Evolutionary conservation across 768 basidiomycete species (phyloP).

Genomic region (Lepiota brunneoincarnata): DNA sequence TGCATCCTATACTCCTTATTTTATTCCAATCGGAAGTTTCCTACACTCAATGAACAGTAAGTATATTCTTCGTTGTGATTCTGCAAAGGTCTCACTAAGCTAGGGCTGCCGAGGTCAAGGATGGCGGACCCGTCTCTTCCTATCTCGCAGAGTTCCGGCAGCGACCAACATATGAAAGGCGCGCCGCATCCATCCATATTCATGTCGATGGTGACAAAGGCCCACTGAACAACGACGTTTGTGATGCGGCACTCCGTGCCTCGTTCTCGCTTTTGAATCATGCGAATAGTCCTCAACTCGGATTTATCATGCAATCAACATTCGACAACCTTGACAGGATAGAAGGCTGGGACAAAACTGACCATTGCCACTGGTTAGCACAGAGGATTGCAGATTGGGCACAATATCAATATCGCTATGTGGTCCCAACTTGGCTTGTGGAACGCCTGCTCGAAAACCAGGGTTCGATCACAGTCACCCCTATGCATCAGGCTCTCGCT

Average conservation of each 20-base stretch:
- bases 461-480: slow-evolving; percentile 43
- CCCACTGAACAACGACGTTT: slow-evolving; percentile 70
- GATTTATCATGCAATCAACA: slow-evolving; percentile 66
- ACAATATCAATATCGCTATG: slow-evolving; percentile 91
- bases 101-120: slow-evolving; percentile 63
- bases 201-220: slow-evolving; percentile 89
- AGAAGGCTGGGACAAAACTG: slow-evolving; percentile 61
- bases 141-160: slow-evolving; percentile 85
- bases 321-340: slow-evolving; percentile 65
- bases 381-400: slow-evolving; percentile 81
- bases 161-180: slow-evolving; percentile 73
- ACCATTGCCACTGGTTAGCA: slow-evolving; percentile 82
- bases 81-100: slow-evolving; percentile 3
- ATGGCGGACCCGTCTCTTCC: slow-evolving; percentile 61
- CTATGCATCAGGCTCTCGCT: slow-evolving; percentile 59
- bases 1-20: slow-evolving; percentile 68
- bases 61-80: slow-evolving; percentile 22
- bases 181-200: slow-evolving; percentile 85
- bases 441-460: slow-evolving; percentile 69
- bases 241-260: slow-evolving; percentile 69
- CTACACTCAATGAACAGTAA: slow-evolving; percentile 67
- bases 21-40: slow-evolving; percentile 61
- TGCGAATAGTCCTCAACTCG: slow-evolving; percentile 74
- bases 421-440: slow-evolving; percentile 80
- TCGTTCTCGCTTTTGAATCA: slow-evolving; percentile 72